Base-by-base conservation (phyloP, 2,329 filamentous ascomycete species). In the Boeremia exigua region DNA sequence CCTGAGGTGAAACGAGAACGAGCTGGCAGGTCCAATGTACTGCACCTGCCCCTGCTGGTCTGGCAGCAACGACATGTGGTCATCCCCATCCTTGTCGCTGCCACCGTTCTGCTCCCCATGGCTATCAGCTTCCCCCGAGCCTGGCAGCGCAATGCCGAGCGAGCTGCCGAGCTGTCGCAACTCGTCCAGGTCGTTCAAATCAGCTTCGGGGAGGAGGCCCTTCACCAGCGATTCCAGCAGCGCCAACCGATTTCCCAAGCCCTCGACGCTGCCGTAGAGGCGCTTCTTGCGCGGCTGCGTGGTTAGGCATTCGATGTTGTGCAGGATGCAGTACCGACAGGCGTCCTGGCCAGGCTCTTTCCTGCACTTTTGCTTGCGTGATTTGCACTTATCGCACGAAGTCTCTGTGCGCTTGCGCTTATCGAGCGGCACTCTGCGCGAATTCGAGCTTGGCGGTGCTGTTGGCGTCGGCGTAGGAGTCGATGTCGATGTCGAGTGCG, bases 331-430 rank as follows among this genome's bases (percentile, higher is more conserved):
- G 68, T 80, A 79, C 34, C 73, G 72, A 57, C 78, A 80, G 23
- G 74, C 61, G 3, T 72, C 69, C 39, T 77, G 70, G 23, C 73
- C 75, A 5, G 72, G 65, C 51, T 74, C 69, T 28, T 74, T 74
- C 52, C 75, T 67, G 66, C 78, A 80, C 63, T 80, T 80, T 55
- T 80, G 78, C 63, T 80, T 80, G 40, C 78, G 69, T 54, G 73
- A 75, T 68, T 80, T 80, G 73, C 78, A 80, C 55, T 78, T 77
- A 67, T 80, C 78, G 67, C 78, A 80, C 48, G 71, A 76, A 14
- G 75, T 77, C 59, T 80, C 78, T 46, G 78, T 78, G 23, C 78
- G 71, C 59, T 80, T 78, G 38, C 78, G 72, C 62, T 78, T 77
- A 52, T 79, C 77, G 40, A 75, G 70, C 6, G 78, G 78, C 11